These are phyloP conservation scores for Endotrypanum monterogeii DNA, from an alignment of 208 protist genomes.

Conservation along the genomic window DNA sequence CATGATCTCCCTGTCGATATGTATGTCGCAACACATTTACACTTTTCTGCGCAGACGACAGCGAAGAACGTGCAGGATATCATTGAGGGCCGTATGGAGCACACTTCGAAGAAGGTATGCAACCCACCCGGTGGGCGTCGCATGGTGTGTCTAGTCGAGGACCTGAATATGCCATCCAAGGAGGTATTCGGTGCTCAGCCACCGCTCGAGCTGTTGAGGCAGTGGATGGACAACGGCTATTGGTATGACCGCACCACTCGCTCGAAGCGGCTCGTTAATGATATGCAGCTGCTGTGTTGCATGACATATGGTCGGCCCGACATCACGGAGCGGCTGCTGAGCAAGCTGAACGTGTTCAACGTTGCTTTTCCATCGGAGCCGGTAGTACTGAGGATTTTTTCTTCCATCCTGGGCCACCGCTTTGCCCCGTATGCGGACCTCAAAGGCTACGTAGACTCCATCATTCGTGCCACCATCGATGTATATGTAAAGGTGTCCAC, in stretches of 20 bases:
- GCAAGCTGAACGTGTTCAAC: constrained; percentile 96
- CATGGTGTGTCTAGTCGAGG: constrained; percentile 97
- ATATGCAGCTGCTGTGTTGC: constrained; percentile 97
- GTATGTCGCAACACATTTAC: constrained; percentile 92
- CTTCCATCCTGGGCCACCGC: constrained; percentile 93
- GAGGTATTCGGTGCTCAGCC: constrained; percentile 98
- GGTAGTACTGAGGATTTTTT: constrained; percentile 96
- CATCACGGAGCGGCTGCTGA: constrained; percentile 94
- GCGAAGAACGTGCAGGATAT: constrained; percentile 95
- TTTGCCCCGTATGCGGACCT: constrained; percentile 94
- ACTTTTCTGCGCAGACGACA: constrained; percentile 96
- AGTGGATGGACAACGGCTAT: constrained; percentile 97
- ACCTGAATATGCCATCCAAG: constrained; percentile 98
- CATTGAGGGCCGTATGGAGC: constrained; percentile 96
- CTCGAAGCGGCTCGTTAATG: constrained; percentile 92
- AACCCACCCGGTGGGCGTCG: constrained; percentile 92
- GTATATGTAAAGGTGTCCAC: constrained; percentile 93
- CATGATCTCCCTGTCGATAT: constrained; percentile 70
- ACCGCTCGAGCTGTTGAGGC: constrained; percentile 96
- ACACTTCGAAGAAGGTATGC: constrained; percentile 97
- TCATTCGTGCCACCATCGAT: constrained; percentile 95
- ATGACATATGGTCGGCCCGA: constrained; percentile 97
- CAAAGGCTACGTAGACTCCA: constrained; percentile 84
- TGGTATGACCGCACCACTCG: constrained; percentile 98
- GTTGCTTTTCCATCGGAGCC: constrained; percentile 95